Conservation (phyloP, 2,329 filamentous ascomycete genomes). For the Capronia coronata region DNA sequence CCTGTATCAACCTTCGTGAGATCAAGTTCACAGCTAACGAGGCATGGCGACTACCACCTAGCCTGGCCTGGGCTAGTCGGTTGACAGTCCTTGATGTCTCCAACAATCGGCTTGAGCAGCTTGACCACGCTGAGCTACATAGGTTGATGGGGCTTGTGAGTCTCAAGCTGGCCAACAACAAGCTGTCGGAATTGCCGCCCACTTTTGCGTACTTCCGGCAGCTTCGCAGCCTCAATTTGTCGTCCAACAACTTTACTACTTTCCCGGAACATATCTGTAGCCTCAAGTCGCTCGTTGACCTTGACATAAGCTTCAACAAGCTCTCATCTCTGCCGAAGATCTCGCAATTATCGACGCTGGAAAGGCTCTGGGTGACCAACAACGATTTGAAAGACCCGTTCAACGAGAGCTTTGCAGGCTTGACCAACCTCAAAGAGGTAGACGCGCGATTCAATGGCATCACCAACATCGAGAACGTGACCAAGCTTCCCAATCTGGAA, state of each 20-base stretch:
- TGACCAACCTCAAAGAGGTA: constrained; percentile 75
- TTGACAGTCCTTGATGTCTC: constrained; percentile 89
- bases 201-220: constrained; percentile 77
- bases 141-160: constrained; percentile 71
- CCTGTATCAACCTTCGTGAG: constrained; percentile 82
- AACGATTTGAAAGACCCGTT: constrained; percentile 75
- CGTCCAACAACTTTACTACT: constrained; percentile 80
- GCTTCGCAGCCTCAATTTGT: constrained; percentile 79
- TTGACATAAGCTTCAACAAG: constrained; percentile 94
- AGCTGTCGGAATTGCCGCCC: constrained; percentile 66
- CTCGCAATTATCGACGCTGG: constrained; percentile 69
- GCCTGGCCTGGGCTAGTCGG: constrained; percentile 70
- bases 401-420: constrained; percentile 63
- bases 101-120: constrained; percentile 82
- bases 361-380: constrained; percentile 91
- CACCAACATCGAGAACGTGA: constrained; percentile 79
- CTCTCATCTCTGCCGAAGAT: constrained; percentile 75
- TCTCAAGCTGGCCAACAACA: constrained; percentile 90
- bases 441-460: constrained; percentile 93
- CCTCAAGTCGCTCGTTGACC: constrained; percentile 74
- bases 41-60: constrained; percentile 74
- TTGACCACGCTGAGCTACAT: constrained; percentile 77
- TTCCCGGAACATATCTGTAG: constrained; percentile 83
- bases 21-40: constrained; percentile 97
- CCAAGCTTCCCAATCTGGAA: constrained; percentile 77